These are phyloP conservation scores for Hypoxylon sp. DNA, from an alignment of 2,329 filamentous ascomycete genomes.

Conservation along the genomic window DNA sequence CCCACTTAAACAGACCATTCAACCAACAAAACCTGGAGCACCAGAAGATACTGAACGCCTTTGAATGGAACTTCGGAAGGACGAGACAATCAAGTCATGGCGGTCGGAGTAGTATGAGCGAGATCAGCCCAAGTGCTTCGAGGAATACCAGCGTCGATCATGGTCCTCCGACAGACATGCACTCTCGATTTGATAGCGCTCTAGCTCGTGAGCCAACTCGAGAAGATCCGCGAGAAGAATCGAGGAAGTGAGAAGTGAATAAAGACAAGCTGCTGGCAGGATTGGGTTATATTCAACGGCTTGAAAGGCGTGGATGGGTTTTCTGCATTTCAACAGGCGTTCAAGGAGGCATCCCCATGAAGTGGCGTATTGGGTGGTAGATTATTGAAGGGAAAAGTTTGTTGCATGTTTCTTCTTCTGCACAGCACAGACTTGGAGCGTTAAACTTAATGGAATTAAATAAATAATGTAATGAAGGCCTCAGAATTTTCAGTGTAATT, in stretches of 20 bases:
- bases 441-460: constrained; percentile 5
- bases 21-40: constrained; percentile 47
- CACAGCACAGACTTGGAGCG: too few species aligned
- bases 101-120: constrained; percentile 38
- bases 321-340: constrained; percentile 12
- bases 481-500: constrained; percentile 49
- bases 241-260: constrained; percentile 14
- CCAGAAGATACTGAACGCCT: constrained; percentile 44
- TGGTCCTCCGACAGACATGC: constrained; percentile 24
- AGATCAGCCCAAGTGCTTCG: constrained; percentile 44
- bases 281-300: constrained; percentile 2
- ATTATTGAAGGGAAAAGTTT: too few species aligned
- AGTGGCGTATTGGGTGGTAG: constrained; percentile 2
- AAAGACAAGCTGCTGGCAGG: not conserved
- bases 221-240: constrained; percentile 30
- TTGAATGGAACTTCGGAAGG: constrained; percentile 44
- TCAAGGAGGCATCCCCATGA: not conserved
- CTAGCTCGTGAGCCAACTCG: constrained; percentile 25
- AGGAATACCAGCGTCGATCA: constrained; percentile 42
- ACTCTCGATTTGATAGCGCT: constrained; percentile 29
- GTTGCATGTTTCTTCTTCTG: too few species aligned
- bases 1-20: constrained; percentile 45
- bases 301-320: too few species aligned
- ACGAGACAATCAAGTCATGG: constrained; percentile 36
- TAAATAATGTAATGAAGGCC: constrained; percentile 34